phyloP scores from a whole-genome alignment of 306 rosid genomes.

The Parietaria judaica region DNA sequence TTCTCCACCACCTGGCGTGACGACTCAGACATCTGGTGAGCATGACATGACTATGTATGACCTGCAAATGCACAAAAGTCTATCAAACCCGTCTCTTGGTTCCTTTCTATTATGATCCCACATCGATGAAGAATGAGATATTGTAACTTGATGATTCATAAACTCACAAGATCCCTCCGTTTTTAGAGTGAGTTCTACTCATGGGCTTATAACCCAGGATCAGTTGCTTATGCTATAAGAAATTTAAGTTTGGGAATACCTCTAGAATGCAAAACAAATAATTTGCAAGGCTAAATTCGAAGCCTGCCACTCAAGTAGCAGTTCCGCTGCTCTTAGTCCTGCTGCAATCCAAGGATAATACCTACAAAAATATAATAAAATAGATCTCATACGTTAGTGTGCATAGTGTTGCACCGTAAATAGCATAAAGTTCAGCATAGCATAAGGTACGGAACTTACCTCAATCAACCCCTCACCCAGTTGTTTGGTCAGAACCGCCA shows the following conservation, averaged over 20 bases:
- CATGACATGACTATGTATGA: conserved; percentile 81
- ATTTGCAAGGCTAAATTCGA: conserved; percentile 94
- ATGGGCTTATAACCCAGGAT: neutral
- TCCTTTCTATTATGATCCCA: neutral
- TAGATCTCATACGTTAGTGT: neutral
- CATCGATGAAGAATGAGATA: too few species aligned
- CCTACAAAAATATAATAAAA: conserved; percentile 25
- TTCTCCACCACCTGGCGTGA: conserved; percentile 64
- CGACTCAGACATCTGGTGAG: conserved; percentile 74
- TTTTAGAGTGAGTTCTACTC: neutral
- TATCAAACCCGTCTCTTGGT: neutral
- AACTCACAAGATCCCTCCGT: too few species aligned
- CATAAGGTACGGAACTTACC: conserved; percentile 32
- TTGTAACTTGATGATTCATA: too few species aligned
- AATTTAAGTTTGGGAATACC: conserved; percentile 27
- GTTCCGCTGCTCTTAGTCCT: conserved; percentile 97
- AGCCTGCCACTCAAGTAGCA: conserved; percentile 97
- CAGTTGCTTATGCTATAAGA: too few species aligned
- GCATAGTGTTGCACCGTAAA: neutral
- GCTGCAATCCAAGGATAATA: conserved; percentile 78
- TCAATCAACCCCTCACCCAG: conserved; percentile 70
- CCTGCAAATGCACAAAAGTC: conserved; percentile 40
- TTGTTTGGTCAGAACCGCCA: conserved; percentile 75
- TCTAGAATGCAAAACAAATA: conserved; percentile 92
- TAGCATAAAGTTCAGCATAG: neutral